phyloP scores from a whole-genome alignment of 306 rosid species.

The Rubus idaeus region DNA sequence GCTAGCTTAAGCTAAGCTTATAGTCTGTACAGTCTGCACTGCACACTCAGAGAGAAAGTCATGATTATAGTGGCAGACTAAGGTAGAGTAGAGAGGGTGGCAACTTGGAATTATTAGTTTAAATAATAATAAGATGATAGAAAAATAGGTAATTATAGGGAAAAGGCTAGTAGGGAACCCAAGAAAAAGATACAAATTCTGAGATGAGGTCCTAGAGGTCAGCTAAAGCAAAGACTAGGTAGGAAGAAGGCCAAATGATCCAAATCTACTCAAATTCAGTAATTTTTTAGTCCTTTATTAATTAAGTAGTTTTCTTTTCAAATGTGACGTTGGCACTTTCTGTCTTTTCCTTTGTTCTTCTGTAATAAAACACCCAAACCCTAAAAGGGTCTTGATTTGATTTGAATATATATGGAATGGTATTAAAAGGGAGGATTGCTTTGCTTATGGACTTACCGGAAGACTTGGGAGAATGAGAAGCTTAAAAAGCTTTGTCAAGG shows the following conservation, averaged over 20 bases:
- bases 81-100: constrained; percentile 18
- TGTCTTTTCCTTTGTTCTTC: constrained; percentile 39
- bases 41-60: constrained; percentile 19
- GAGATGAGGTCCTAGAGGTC: constrained; percentile 21
- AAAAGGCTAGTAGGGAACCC: constrained; percentile 27
- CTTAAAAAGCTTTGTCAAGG: constrained; percentile 33
- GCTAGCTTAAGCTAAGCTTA: constrained; percentile 6
- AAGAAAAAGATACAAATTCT: constrained; percentile 30
- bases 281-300: neutral
- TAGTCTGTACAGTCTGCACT: constrained; percentile 5
- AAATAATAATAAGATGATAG: constrained; percentile 1
- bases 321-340: constrained; percentile 45
- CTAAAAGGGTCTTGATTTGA: constrained; percentile 43
- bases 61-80: constrained; percentile 50
- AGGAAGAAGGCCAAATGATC: constrained; percentile 36
- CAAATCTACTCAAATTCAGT: constrained; percentile 34
- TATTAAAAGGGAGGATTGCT: constrained; percentile 21
- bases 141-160: constrained; percentile 11
- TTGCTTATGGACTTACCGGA: neutral
- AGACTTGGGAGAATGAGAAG: constrained; percentile 21
- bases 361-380: constrained; percentile 73
- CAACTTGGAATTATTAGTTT: constrained; percentile 21
- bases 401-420: constrained; percentile 34
- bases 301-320: constrained; percentile 17
- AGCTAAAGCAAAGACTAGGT: constrained; percentile 41